Conservation (phyloP, 805 yeast genomes). For the Monosporozyma solicola region DNA sequence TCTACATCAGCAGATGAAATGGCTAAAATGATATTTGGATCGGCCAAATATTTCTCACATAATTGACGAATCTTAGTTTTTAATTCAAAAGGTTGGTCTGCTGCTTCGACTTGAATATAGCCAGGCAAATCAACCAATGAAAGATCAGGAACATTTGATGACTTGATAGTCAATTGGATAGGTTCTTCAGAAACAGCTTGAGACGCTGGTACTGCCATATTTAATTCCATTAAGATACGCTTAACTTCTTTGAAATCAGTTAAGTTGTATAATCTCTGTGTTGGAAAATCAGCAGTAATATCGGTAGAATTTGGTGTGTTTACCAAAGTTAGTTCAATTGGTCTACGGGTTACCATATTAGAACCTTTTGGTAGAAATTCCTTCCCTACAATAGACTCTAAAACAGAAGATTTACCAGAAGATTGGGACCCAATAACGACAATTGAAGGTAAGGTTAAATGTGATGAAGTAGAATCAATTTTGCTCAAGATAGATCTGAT, state of each 20-base stretch:
- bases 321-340: constrained; percentile 87
- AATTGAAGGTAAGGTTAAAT: constrained; percentile 81
- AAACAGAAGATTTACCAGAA: constrained; percentile 92
- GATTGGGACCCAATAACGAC: constrained; percentile 97
- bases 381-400: constrained; percentile 95
- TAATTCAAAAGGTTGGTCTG: constrained; percentile 84
- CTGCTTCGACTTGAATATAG: constrained; percentile 92
- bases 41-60: constrained; percentile 77
- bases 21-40: constrained; percentile 91
- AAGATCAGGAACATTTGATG: constrained; percentile 86
- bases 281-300: constrained; percentile 90
- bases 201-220: constrained; percentile 79
- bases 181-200: constrained; percentile 92
- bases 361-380: constrained; percentile 95
- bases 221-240: constrained; percentile 74
- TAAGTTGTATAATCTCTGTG: constrained; percentile 68
- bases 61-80: constrained; percentile 69
- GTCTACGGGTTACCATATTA: constrained; percentile 97
- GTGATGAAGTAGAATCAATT: constrained; percentile 63
- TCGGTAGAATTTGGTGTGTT: constrained; percentile 76
- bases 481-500: constrained; percentile 70
- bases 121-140: constrained; percentile 96
- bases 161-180: constrained; percentile 80
- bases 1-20: constrained; percentile 98
- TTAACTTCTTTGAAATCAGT: constrained; percentile 88